These are phyloP conservation scores for Aciculosporium take DNA, from an alignment of 2,329 filamentous ascomycete genomes.

Conservation along the genomic window DNA sequence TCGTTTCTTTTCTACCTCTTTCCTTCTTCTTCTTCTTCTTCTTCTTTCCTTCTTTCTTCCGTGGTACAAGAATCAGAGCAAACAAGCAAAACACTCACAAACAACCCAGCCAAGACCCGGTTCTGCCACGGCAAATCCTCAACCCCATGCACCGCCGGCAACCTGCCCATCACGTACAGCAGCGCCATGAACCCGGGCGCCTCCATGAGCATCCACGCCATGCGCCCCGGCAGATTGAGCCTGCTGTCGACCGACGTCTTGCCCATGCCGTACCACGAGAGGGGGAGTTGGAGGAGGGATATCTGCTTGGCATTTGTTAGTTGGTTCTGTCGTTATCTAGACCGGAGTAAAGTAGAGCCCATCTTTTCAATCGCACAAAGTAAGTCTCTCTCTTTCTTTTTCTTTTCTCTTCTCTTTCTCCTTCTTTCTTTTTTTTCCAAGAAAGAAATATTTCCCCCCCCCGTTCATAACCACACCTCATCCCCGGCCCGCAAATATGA, in stretches of 20 bases:
- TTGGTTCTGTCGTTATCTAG: not conserved
- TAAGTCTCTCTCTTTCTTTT: too few relatives aligned
- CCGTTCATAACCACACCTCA: too few relatives aligned
- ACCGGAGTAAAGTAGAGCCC: too few relatives aligned
- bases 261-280: constrained; percentile 78
- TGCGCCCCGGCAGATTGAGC: constrained; percentile 77
- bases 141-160: constrained; percentile 46
- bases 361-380: too few relatives aligned
- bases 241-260: constrained; percentile 67
- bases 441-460: too few relatives aligned
- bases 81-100: constrained; percentile 23
- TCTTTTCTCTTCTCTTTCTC: not conserved
- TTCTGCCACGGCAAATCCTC: constrained; percentile 59
- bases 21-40: not conserved
- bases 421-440: not conserved
- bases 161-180: constrained; percentile 61
- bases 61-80: too few relatives aligned
- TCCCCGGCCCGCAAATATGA: too few relatives aligned
- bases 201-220: constrained; percentile 86
- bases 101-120: constrained; percentile 58
- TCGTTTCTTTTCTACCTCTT: not conserved
- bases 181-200: constrained; percentile 61
- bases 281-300: constrained; percentile 58
- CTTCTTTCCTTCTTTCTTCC: too few relatives aligned
- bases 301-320: constrained; percentile 32